These are phyloP conservation scores for Aphelidium insulamus DNA, from an alignment of 371 early-diverging fungal genomes.

Conservation along the genomic window DNA sequence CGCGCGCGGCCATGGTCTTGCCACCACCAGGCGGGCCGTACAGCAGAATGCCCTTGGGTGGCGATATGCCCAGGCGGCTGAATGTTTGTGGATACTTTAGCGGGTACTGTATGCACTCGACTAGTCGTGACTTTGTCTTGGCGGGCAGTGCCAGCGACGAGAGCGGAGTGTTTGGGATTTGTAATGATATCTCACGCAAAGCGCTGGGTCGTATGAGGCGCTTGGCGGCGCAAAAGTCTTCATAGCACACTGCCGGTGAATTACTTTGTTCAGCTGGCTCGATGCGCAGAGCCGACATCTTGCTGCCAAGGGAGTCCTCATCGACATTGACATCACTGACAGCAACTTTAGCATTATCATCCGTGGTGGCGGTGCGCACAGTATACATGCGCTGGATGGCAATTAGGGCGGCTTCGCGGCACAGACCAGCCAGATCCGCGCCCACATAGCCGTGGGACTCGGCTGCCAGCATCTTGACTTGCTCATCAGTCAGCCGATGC, in stretches of 20 bases:
- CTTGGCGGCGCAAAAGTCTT: conserved; percentile 12
- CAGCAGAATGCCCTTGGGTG: conserved; percentile 86
- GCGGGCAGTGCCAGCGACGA: neutral
- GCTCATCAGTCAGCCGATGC: conserved; percentile 24
- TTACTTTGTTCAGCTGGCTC: no score
- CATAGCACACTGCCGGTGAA: no score
- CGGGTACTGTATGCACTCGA: neutral
- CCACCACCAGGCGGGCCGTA: conserved; percentile 98
- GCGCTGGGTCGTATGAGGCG: conserved; percentile 73
- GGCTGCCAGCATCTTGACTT: conserved; percentile 35
- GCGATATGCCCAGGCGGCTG: conserved; percentile 57
- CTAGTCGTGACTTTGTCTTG: neutral
- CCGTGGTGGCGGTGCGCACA: no score
- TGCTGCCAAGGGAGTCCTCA: no score
- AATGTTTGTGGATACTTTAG: conserved; percentile 84
- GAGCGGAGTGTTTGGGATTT: neutral
- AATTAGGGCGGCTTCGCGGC: conserved; percentile 65
- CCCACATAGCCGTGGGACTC: conserved; percentile 87
- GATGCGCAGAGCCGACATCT: no score
- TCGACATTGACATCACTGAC: conserved; percentile 12
- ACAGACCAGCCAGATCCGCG: conserved; percentile 80
- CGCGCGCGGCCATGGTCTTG: conserved; percentile 94
- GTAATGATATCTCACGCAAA: conserved; percentile 61
- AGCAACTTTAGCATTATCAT: conserved; percentile 12
- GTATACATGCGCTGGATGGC: conserved; percentile 34